These are phyloP conservation scores for Stereocaulon alpinum DNA, from an alignment of 495 filamentous ascomycete species.

Conservation along the genomic window DNA sequence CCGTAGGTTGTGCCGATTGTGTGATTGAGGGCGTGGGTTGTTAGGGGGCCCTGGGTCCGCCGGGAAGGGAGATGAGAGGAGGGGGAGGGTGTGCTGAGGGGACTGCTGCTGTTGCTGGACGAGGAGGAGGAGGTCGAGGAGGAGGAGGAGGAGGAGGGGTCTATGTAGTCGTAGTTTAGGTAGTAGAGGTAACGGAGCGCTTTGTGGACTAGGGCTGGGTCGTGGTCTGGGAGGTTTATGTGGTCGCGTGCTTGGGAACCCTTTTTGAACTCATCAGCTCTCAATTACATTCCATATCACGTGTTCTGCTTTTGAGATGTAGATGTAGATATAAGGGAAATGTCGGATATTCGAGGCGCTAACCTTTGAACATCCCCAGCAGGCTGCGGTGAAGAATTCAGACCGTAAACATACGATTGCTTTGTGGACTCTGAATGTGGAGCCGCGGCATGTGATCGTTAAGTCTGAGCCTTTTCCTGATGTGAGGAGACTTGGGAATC, in stretches of 20 bases:
- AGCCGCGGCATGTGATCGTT: background rate
- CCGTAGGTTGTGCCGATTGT: background rate
- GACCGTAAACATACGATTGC: slow-evolving; percentile 4
- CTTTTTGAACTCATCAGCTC: too few relatives aligned
- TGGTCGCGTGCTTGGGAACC: background rate
- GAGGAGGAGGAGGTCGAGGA: background rate
- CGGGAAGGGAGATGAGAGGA: background rate
- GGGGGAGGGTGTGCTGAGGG: background rate
- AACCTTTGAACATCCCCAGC: slow-evolving; percentile 7
- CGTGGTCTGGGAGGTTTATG: slow-evolving; percentile 2
- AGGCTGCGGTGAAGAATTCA: slow-evolving; percentile 7
- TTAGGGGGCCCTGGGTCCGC: background rate
- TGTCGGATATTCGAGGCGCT: background rate
- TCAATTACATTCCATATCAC: too few relatives aligned
- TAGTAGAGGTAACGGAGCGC: slow-evolving; percentile 1
- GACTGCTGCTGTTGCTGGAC: background rate
- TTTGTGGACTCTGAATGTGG: slow-evolving; percentile 7
- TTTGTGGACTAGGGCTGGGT: background rate
- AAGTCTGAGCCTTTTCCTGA: slow-evolving; percentile 6
- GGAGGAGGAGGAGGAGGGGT: background rate
- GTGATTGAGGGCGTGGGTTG: background rate
- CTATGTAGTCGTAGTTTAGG: background rate
- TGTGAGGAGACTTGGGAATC: background rate
- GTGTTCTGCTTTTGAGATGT: background rate
- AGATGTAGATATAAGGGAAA: background rate